Evolutionary conservation across 306 rosid genomes (phyloP).

Genomic region (Castanopsis chinensis): DNA sequence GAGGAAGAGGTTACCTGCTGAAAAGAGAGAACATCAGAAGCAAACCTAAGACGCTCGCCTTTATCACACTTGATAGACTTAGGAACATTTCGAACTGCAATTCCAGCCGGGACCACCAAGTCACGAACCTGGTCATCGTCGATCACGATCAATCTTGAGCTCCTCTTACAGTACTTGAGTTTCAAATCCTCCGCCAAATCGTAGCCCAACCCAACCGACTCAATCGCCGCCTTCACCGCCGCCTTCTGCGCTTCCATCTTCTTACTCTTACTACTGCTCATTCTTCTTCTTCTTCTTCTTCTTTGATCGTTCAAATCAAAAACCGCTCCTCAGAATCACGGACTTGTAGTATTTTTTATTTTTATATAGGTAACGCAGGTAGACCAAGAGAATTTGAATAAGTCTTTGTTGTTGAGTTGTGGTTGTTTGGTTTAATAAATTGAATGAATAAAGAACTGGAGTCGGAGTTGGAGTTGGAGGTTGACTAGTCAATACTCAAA

Average conservation of each 20-base stretch:
- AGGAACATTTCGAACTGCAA: constrained; percentile 64
- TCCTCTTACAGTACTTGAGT: constrained; percentile 56
- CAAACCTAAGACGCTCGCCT: constrained; percentile 78
- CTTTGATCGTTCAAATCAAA: too few species aligned
- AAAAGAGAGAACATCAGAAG: constrained; percentile 74
- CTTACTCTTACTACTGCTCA: neutral
- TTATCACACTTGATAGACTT: constrained; percentile 80
- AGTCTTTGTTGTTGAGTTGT: too few species aligned
- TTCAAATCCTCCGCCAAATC: constrained; percentile 65
- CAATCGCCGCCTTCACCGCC: constrained; percentile 42
- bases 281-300: too few species aligned
- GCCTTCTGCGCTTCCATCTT: constrained; percentile 25
- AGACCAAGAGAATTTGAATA: too few species aligned
- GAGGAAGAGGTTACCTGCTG: constrained; percentile 52
- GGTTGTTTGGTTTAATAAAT: too few species aligned
- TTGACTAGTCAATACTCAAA: too few species aligned
- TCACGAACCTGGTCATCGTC: constrained; percentile 40
- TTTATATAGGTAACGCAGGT: too few species aligned
- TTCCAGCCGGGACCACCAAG: constrained; percentile 53
- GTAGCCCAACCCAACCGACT: constrained; percentile 57
- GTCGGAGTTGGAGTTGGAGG: too few species aligned
- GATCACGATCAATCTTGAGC: constrained; percentile 41
- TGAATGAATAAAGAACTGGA: too few species aligned
- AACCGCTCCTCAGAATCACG: neutral
- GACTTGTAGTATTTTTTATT: too few species aligned